phyloP scores from a whole-genome alignment of 495 filamentous ascomycete genomes.

The Aspergillus bertholletiae region DNA sequence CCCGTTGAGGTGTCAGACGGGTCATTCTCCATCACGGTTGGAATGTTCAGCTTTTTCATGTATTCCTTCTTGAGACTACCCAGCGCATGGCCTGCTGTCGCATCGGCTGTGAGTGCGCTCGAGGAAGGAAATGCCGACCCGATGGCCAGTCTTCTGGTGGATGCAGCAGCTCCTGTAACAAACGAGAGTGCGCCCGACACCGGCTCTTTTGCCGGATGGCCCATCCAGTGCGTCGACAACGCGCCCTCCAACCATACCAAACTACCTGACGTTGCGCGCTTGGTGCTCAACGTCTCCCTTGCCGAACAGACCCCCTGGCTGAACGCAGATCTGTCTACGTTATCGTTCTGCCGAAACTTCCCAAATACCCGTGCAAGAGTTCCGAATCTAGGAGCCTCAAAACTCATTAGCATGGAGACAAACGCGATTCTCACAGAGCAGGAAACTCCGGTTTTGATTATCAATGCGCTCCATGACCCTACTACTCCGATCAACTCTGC shows the following conservation, averaged over 20 bases:
- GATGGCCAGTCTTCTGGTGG: background rate
- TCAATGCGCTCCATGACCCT: slow-evolving; percentile 2
- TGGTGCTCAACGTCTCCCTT: slow-evolving; percentile 3
- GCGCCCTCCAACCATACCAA: background rate
- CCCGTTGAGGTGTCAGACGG: background rate
- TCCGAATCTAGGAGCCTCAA: background rate
- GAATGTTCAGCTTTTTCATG: slow-evolving; percentile 5
- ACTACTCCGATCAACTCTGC: background rate
- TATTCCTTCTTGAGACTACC: slow-evolving; percentile 7
- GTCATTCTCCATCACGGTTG: slow-evolving; percentile 1
- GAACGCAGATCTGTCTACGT: background rate
- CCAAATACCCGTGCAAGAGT: background rate
- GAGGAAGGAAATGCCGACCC: background rate
- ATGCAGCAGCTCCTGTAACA: background rate
- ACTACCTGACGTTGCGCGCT: background rate
- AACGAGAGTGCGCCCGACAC: slow-evolving; percentile 1
- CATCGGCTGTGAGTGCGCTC: background rate
- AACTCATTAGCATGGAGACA: background rate
- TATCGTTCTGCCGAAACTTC: slow-evolving; percentile 7
- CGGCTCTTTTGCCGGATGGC: slow-evolving; percentile 1
- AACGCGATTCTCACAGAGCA: background rate
- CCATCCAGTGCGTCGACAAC: slow-evolving; percentile 8
- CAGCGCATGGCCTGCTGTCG: background rate
- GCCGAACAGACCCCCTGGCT: slow-evolving; percentile 1
- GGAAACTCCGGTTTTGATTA: background rate